These are phyloP conservation scores for Sicyos baderoa DNA, from an alignment of 306 rosid genomes.

Conservation along the genomic window DNA sequence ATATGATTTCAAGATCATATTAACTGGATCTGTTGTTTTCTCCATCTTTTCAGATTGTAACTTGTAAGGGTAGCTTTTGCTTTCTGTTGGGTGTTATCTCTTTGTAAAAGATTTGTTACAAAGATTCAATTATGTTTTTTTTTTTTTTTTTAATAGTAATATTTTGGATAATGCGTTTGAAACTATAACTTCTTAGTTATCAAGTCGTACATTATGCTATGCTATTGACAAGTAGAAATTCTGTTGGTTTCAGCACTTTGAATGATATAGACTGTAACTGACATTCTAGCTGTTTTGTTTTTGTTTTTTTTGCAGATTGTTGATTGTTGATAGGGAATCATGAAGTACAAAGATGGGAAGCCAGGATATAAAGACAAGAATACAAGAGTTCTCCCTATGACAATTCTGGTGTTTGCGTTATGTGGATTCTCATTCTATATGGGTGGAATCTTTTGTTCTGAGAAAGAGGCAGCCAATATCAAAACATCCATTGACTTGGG, in stretches of 20 bases:
- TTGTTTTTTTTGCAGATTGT: conserved; percentile 14
- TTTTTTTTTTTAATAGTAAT: background rate
- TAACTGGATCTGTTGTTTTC: conserved; percentile 11
- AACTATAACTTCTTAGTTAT: too few species aligned
- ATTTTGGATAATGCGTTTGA: too few species aligned
- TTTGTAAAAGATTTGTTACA: conserved; percentile 4
- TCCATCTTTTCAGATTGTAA: conserved; percentile 4
- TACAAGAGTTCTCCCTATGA: conserved; percentile 37
- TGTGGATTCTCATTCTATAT: conserved; percentile 82
- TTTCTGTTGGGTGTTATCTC: background rate
- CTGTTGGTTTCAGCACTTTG: background rate
- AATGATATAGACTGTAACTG: background rate
- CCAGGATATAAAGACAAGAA: conserved; percentile 47
- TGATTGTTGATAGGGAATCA: conserved; percentile 34
- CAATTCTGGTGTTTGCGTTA: conserved; percentile 42
- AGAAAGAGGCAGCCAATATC: conserved; percentile 29
- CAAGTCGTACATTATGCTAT: too few species aligned
- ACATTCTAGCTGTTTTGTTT: conserved; percentile 10
- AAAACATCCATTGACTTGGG: conserved; percentile 25
- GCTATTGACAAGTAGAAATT: background rate
- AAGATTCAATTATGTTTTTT: background rate
- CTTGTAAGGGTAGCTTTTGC: conserved; percentile 10
- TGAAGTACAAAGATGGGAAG: conserved; percentile 94
- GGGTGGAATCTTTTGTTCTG: conserved; percentile 67
- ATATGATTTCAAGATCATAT: background rate